Base-by-base conservation (phyloP, 2,329 filamentous ascomycete genomes). In the Colletotrichum noveboracense region DNA sequence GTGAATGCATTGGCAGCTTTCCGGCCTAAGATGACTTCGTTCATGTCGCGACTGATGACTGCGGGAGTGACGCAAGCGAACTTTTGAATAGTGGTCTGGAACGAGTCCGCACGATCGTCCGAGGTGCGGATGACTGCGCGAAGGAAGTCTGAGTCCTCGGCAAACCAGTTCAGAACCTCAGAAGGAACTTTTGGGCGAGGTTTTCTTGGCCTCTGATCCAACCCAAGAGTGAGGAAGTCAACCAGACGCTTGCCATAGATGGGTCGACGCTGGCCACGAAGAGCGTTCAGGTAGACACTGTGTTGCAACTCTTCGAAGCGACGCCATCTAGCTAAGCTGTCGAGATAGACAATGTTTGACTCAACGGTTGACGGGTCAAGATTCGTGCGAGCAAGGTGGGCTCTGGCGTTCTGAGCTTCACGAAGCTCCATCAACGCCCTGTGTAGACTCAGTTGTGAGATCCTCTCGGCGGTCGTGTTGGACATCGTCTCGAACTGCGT, bases 61-160 rank as follows among this genome's bases (percentile, higher is more conserved):
- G 95, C 93, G 3, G 97, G 97, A 0, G 97, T 98, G 38, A 98
- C 93, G 80, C 96, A 99, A 1, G 94, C 95, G 80, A 98, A 99
- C 82, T 96, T 95, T 77, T 94, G 92, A 69, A 99, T 93, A 4
- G 91, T 93, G 1, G 91, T 92, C 80, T 96, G 93, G 84, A 98
- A 89, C 16, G 89, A 88, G 67, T 92, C 90, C 2, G 96, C 93
- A 28, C 96, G 93, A 80, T 95, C 90, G 55, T 93, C 90, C 1
- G 98, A 84, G 0, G 93, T 95, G 21, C 93, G 91, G n/a, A 97
- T 91, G 85, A 97, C 91, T 6, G 90, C 88, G 48, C 88, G 88
- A 65, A 96, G 86, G 26, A 90, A 82, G 7, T 88, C 88, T 1
- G 94, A 94, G 70, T 93, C 92, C 77, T 93, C 91, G 68, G 94